Base-by-base conservation (phyloP, 1,284 basidiomycete species). In the Cutaneotrichosporon curvatum region DNA sequence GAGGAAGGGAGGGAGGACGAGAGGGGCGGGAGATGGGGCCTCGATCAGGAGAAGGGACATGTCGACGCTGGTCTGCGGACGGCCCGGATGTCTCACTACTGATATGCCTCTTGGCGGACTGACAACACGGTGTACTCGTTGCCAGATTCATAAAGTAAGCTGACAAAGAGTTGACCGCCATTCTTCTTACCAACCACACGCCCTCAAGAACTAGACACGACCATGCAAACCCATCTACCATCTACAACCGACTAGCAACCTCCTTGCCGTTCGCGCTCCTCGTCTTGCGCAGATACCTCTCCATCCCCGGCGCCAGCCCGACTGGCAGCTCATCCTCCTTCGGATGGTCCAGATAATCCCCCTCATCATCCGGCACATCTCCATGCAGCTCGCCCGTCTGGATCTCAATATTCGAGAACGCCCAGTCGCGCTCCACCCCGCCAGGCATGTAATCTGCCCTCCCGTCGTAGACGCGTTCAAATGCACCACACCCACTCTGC, bases 341-440 rank as follows among this genome's bases (percentile, higher is more conserved):
- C 14, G 57, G 39, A 43, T 63, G 58, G 6, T 57, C 60, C 12
- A 43, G 18, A 15, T 55, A 52, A 43, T 62, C 62, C 4, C 45
- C 68, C 18, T 64, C 58, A 47, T 70, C 70, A 54, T 67, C 47
- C 21, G 71, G 59, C 9, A 71, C 68, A 12, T 28, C 25, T 7
- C 25, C 25, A 12, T 28, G 25, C 25, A 28, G 25, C 42, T 71
- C 65, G 19, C 71, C 68, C 31, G 63, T 56, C 5, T 48, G 37
- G 10, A 58, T 47, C 21, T 54, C 58, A 16, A 62, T 66, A 35
- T 69, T 65, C 21, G 50, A 43, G 40, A 70, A 69, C 53, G 57
- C 57, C 71, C 71, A 73, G 50, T 73, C 62, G 15, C 71, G 49
- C 55, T 73, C 71, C 1, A 71, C 45, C 0, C 71, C 71, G 14